Base-by-base conservation (phyloP, 1,284 basidiomycete species). In the Leucoagaricus sp. region DNA sequence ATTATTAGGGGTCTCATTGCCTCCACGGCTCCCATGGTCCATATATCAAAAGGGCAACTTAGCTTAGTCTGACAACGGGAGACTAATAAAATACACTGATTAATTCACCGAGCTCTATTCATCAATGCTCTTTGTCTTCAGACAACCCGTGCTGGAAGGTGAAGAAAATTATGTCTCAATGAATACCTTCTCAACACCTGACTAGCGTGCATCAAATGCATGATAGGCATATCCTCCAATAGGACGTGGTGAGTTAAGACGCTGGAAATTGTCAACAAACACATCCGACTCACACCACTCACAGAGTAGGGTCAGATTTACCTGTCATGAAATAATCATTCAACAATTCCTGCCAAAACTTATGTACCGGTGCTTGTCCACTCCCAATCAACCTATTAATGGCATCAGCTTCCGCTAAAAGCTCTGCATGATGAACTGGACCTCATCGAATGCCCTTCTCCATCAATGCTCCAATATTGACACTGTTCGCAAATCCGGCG, bases 391-490 rank as follows among this genome's bases (percentile, higher is more conserved):
- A 74, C 6, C 72, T 72, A 40, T 21, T 10, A 28, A 17, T 40
- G 13, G 21, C 2, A 19, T 51, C 38, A 54, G 29, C 42, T 31
- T 23, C 21, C 15, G 45, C 26, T 17, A 3, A 41, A 5, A 41
- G 40, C 23, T 15, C 23, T 21, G 4, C 12, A 8, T 41, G 2
- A 29, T 38, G 38, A n/a, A 15, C n/a, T 21, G 19, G n/a, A 41
- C 58, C 67, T 38, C 54, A 70, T 60, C 86, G 73, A 17, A 88
- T 72, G 1, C 85, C 84, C 70, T 89, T 89, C 76, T 93, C 88
- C 89, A 93, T 92, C 47, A 93, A 65, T 0, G 89, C 85, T 2
- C 87, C 87, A 47, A 90, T 81, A 68, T 89, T 87, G 71, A 92
- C 83, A 50, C 82, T 80, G 67, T 89, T 88, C 26, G 85, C 82